Base-by-base conservation (phyloP, 2,329 filamentous ascomycete species). In the Coniosporium tulheliwenetii region DNA sequence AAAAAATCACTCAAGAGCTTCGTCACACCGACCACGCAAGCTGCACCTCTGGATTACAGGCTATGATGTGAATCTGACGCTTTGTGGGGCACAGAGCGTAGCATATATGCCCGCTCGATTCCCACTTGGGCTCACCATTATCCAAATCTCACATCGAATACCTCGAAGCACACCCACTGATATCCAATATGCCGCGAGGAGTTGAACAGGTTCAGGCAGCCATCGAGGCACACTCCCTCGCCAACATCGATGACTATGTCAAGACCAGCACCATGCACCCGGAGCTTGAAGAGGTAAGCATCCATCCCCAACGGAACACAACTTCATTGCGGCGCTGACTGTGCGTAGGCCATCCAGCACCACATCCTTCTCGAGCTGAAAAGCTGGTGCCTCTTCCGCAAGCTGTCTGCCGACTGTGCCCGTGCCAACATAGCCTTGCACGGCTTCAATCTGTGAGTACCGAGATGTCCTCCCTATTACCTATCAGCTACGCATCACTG, bases 301-400 rank as follows among this genome's bases (percentile, higher is more conserved):
- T 26, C 19, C 19, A 26, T 26, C 19, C 19, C 7, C 19, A 26
- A 26, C 19, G 19, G 19, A 26, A 26, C 19, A 26, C 19, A 26
- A 26, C 19, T 26, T 26, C 36, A 30, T 16, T 16, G 13, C 13
- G n/a, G 15, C 5, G 32, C 37, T 19, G 30, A 2, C 32, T 36
- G 13, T 8, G 3, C 37, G 9, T 31, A 51, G 50, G 49, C 49
- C 13, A 32, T 52, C 14, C 39, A 48, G 42, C 49, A 47, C 10
- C 49, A 52, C 36, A 50, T 52, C 26, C 47, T 48, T 30, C 35
- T 49, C 30, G 41, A 50, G 39, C 42, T 49, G 33, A 45, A 39
- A 14, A 46, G 43, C 36, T 52, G 50, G 50, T 37, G 52, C 12
- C 48, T 52, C 43, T 52, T 43, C 38, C 48, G 50, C 19, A 52